A percentile compares a stretch with the other conserved stretches of the same genome.
These are phyloP conservation scores for Chlamydomonas eustigma DNA, from an alignment of 139 green algal species.

Conservation along the genomic window DNA sequence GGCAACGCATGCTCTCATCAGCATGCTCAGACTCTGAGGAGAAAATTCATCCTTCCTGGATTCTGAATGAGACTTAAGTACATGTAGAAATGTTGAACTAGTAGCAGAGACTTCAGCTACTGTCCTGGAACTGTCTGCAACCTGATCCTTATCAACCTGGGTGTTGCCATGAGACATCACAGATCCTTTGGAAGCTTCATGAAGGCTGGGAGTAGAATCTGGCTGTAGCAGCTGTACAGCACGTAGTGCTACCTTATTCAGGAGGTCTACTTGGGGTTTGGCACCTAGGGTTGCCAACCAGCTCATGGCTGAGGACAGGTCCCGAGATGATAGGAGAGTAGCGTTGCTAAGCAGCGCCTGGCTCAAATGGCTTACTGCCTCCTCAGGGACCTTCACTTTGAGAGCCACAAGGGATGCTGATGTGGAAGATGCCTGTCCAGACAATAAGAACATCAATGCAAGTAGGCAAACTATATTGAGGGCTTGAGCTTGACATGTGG, in stretches of 20 bases:
- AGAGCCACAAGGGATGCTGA: neutral
- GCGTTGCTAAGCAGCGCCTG: neutral
- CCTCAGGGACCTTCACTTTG: neutral
- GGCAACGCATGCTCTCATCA: conserved; percentile 11
- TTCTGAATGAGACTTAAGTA: too few relatives aligned
- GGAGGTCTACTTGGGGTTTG: neutral
- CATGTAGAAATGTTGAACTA: too few relatives aligned
- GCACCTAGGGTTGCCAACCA: neutral
- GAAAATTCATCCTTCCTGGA: conserved; percentile 7
- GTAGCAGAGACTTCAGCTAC: too few relatives aligned
- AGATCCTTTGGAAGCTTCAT: too few relatives aligned
- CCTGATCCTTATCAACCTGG: too few relatives aligned
- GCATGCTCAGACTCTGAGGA: conserved; percentile 18
- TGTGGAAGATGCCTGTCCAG: neutral
- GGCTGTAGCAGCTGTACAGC: too few relatives aligned
- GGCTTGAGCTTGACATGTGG: neutral
- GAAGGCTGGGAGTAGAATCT: too few relatives aligned
- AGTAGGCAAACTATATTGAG: too few relatives aligned
- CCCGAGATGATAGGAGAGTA: neutral
- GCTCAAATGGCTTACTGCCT: neutral
- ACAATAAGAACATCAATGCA: too few relatives aligned
- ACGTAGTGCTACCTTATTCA: neutral
- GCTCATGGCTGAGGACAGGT: neutral
- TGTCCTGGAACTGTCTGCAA: too few relatives aligned
- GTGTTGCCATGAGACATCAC: too few relatives aligned